These are phyloP conservation scores for Cladophialophora carrionii DNA, from an alignment of 2,329 filamentous ascomycete species.

Conservation along the genomic window DNA sequence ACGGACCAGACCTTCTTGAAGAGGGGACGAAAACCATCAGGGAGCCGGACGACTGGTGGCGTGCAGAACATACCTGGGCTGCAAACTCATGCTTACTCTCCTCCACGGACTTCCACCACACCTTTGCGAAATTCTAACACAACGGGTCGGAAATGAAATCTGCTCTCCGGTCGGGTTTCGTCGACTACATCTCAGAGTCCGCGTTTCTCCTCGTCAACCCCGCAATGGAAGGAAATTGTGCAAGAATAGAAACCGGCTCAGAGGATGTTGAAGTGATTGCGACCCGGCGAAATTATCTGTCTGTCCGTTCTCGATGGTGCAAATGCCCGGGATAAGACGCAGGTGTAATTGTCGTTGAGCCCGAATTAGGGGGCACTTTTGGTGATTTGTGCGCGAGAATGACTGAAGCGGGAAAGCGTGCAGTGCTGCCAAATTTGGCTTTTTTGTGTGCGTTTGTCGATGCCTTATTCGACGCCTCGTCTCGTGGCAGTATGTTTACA, in stretches of 20 bases:
- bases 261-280: neutral
- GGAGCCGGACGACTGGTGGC: neutral
- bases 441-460: neutral
- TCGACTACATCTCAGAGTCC: constrained; percentile 19
- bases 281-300: neutral
- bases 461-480: constrained; percentile 12
- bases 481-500: neutral
- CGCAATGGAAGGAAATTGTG: constrained; percentile 1
- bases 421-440: constrained; percentile 18
- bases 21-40: neutral
- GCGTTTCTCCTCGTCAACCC: constrained; percentile 1
- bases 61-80: constrained; percentile 34
- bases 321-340: neutral
- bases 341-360: neutral
- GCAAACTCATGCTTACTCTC: constrained; percentile 35
- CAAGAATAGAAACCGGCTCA: constrained; percentile 6
- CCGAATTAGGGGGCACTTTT: neutral
- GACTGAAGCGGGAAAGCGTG: constrained; percentile 21
- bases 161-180: neutral
- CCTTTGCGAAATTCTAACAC: constrained; percentile 1
- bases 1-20: neutral
- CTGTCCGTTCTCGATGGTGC: too few relatives aligned
- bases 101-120: constrained; percentile 4
- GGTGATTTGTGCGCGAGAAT: constrained; percentile 12
- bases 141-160: constrained; percentile 10